phyloP scores from a whole-genome alignment of 805 yeast genomes.

The Zygosaccharomyces gambellarensis region DNA sequence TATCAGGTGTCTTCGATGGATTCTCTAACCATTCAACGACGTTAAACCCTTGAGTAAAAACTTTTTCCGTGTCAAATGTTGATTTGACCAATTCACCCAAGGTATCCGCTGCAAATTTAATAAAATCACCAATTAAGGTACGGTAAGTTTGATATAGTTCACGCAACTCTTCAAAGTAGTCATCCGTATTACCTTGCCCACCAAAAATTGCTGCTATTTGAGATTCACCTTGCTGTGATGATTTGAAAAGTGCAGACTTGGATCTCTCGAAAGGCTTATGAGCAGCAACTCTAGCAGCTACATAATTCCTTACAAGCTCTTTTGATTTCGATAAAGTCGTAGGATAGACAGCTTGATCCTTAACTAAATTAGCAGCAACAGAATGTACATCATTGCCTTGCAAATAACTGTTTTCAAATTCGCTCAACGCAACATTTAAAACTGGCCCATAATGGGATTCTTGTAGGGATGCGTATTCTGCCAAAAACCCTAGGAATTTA shows the following conservation, averaged over 20 bases:
- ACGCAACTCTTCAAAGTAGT: slow-evolving; percentile 93
- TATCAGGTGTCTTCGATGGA: slow-evolving; percentile 84
- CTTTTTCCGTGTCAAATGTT: slow-evolving; percentile 69
- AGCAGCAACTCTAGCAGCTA: slow-evolving; percentile 49
- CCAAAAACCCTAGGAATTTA: slow-evolving; percentile 72
- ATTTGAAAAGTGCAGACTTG: slow-evolving; percentile 59
- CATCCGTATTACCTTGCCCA: slow-evolving; percentile 98
- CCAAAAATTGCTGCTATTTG: slow-evolving; percentile 84
- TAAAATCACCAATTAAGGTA: slow-evolving; percentile 66
- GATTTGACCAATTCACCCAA: slow-evolving; percentile 64
- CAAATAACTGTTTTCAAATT: slow-evolving; percentile 78
- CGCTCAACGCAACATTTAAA: slow-evolving; percentile 63
- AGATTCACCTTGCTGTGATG: slow-evolving; percentile 53
- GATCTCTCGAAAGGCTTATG: slow-evolving; percentile 47
- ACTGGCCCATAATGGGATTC: slow-evolving; percentile 62
- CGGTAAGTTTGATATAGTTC: slow-evolving; percentile 74
- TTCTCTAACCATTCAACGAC: slow-evolving; percentile 79
- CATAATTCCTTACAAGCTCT: slow-evolving; percentile 73
- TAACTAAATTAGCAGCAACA: slow-evolving; percentile 66
- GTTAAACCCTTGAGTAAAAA: slow-evolving; percentile 91
- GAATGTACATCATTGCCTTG: slow-evolving; percentile 79
- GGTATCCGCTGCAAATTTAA: slow-evolving; percentile 62
- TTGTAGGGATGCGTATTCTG: slow-evolving; percentile 36
- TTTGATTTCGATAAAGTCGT: slow-evolving; percentile 71
- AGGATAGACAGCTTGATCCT: slow-evolving; percentile 49